Conservation (phyloP, 2,329 filamentous ascomycete species). For the Phoma herbarum region DNA sequence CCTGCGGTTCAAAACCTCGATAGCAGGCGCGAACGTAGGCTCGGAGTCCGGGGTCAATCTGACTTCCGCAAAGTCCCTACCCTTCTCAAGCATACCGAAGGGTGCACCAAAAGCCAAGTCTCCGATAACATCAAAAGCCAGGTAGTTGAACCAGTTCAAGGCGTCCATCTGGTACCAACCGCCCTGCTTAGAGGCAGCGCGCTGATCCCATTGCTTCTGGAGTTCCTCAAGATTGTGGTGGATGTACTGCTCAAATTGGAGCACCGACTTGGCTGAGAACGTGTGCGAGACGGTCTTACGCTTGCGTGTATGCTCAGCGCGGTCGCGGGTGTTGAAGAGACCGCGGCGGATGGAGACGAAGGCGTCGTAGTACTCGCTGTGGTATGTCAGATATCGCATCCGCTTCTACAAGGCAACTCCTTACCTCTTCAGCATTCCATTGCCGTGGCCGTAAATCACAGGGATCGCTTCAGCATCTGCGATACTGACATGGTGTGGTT, state of each 20-base stretch:
- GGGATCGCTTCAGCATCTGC: slow-evolving; percentile 81
- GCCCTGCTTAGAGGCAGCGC: slow-evolving; percentile 62
- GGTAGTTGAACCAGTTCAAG: slow-evolving; percentile 81
- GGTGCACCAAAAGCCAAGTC: slow-evolving; percentile 77
- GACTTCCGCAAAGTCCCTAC: slow-evolving; percentile 79
- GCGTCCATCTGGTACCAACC: slow-evolving; percentile 73
- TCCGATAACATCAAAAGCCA: slow-evolving; percentile 63
- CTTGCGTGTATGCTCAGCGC: slow-evolving; percentile 85
- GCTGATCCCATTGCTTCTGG: slow-evolving; percentile 74
- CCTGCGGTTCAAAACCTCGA: slow-evolving; percentile 86
- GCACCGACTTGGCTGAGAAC: slow-evolving; percentile 81
- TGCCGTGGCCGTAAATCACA: slow-evolving; percentile 73
- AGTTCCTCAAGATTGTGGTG: slow-evolving; percentile 79
- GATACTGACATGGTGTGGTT: slow-evolving; percentile 84
- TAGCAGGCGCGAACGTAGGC: slow-evolving; percentile 76
- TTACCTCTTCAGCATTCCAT: slow-evolving; percentile 60
- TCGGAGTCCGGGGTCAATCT: slow-evolving; percentile 66
- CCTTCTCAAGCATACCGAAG: slow-evolving; percentile 83
- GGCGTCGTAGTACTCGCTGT: slow-evolving; percentile 85
- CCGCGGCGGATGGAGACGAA: slow-evolving; percentile 88
- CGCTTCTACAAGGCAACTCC: background rate
- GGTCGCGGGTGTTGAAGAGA: slow-evolving; percentile 87
- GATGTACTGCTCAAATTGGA: slow-evolving; percentile 90
- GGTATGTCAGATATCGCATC: background rate
- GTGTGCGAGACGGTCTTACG: slow-evolving; percentile 88